Evolutionary conservation across 2,329 filamentous ascomycete genomes (phyloP).

Genomic region (Sporothrix variecibatus): DNA sequence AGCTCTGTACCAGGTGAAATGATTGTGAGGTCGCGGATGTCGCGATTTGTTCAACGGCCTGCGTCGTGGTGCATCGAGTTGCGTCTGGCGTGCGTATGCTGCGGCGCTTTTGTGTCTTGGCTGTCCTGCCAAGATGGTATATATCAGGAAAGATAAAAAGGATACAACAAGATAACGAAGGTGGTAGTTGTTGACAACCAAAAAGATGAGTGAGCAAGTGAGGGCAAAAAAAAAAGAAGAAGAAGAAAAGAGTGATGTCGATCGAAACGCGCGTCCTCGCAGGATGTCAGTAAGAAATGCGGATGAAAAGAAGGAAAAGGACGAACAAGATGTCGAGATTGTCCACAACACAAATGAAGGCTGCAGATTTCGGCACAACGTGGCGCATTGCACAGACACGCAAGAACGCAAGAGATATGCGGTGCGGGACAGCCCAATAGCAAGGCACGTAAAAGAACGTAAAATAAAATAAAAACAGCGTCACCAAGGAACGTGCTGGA

Average conservation of each 20-base stretch:
- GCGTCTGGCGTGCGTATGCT: constrained; percentile 6
- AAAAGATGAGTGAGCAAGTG: background rate
- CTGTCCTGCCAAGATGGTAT: background rate
- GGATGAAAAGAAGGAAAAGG: background rate
- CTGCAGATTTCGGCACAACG: constrained; percentile 18
- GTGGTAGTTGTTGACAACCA: background rate
- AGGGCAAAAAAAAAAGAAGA: background rate
- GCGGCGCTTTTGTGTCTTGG: background rate
- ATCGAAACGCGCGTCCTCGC: constrained; percentile 25
- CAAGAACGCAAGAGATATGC: background rate
- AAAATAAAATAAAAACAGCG: background rate
- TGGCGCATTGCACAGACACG: constrained; percentile 13
- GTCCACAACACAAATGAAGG: background rate
- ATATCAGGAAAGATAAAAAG: background rate
- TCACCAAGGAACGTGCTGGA: background rate
- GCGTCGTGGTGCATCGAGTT: constrained; percentile 9
- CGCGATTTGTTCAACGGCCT: constrained; percentile 6
- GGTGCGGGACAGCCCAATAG: constrained; percentile 1
- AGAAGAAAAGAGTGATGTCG: background rate
- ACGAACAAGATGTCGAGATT: background rate
- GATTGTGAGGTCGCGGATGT: background rate
- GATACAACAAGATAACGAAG: background rate
- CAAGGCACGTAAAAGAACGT: background rate
- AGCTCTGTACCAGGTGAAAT: background rate
- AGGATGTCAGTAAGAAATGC: background rate